phyloP scores from a whole-genome alignment of 2,329 filamentous ascomycete species.

The Fusarium kyushuense region DNA sequence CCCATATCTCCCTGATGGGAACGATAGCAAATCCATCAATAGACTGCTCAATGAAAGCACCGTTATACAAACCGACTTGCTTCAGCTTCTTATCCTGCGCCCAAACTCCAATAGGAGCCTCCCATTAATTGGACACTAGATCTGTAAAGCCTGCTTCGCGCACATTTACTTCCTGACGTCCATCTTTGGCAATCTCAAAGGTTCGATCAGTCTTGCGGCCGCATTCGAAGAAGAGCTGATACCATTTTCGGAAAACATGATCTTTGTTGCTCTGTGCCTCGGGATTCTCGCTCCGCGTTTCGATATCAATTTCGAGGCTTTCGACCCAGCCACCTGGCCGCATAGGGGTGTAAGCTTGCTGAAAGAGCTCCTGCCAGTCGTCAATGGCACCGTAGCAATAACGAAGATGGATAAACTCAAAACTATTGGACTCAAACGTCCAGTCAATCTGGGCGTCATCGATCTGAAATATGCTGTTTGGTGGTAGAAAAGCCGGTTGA shows the following conservation, averaged over 20 bases:
- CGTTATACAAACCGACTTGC: constrained; percentile 29
- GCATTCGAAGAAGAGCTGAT: constrained; percentile 39
- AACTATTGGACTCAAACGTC: constrained; percentile 56
- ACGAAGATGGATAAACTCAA: constrained; percentile 71
- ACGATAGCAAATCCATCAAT: constrained; percentile 36
- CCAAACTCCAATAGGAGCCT: constrained; percentile 34
- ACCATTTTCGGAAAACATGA: constrained; percentile 41
- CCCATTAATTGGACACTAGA: constrained; percentile 30
- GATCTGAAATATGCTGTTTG: constrained; percentile 52
- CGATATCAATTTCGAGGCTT: constrained; percentile 38
- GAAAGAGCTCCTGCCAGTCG: constrained; percentile 68
- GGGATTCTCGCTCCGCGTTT: constrained; percentile 33
- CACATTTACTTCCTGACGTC: constrained; percentile 39
- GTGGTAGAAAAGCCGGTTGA: constrained; percentile 49
- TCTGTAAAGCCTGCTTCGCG: constrained; percentile 34
- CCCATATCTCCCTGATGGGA: constrained; percentile 28
- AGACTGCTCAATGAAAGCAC: constrained; percentile 29
- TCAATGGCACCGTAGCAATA: constrained; percentile 67
- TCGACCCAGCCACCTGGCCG: constrained; percentile 51
- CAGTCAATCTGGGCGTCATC: constrained; percentile 57
- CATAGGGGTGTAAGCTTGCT: constrained; percentile 62
- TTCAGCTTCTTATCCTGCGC: constrained; percentile 35
- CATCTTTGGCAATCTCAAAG: constrained; percentile 42
- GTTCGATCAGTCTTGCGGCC: constrained; percentile 46
- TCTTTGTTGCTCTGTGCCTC: constrained; percentile 23